Base-by-base conservation (phyloP, 106 monocot genomes). In the Acanthochlamys bracteata region DNA sequence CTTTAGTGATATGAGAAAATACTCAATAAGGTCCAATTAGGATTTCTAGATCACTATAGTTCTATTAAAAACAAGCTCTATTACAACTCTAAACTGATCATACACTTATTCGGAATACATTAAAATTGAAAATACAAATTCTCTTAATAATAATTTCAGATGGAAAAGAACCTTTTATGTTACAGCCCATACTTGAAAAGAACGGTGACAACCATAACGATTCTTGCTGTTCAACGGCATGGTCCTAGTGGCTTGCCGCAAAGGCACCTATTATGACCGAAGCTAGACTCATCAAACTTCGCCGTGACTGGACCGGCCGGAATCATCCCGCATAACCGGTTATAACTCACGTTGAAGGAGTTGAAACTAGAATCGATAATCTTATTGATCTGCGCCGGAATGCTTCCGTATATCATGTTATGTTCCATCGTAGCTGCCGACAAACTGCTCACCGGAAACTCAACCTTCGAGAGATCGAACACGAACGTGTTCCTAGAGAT, bases 271-370 rank as follows among this genome's bases (percentile, higher is more conserved):
- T 81, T 81, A 40, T 76, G 56, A 10, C 8, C 16, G 69, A 49
- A 81, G 21, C 27, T 45, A n/a, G 49, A 70, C 12, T 55, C 20
- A 4, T 65, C 66, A 13, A 73, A 82, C 53, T 39, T 14, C 13
- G 16, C 54, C 21, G 59, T 65, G 39, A 27, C 25, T 15, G 66
- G 66, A 0, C 74, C 77, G 57, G 60, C 54, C 25, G 82, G 82
- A 52, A 82, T 82, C 55, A 69, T 39, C 1, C 82, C 77, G 39
- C 82, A 77, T 19, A 82, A 61, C 61, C 41, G 51, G 74, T 82
- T 82, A 56, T 74, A 70, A 55, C 82, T 82, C 33, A 77, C 77
- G 56, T 82, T 62, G 41, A 77, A 71, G 22, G 11, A 27, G 58
- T 60, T 42, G 64, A 74, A 66, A 33, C 55, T 42, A 59, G 69